Evolutionary conservation across 768 basidiomycete species (phyloP).

Genomic region (Phylloporus sp.): DNA sequence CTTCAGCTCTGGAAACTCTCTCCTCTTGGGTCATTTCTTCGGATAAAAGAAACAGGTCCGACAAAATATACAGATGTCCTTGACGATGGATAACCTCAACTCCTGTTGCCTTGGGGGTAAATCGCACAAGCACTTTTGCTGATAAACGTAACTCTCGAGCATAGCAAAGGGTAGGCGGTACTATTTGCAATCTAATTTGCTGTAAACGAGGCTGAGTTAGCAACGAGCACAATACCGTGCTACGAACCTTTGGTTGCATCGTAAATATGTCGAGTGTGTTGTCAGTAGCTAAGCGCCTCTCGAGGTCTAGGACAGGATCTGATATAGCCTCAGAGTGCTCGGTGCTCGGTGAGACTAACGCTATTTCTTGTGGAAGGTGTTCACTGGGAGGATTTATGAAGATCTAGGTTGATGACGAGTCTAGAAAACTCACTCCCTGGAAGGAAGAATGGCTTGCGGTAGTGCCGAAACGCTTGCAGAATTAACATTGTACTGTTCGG

Average conservation of each 20-base stretch:
- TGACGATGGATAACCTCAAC: constrained; percentile 67
- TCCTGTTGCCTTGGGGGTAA: constrained; percentile 74
- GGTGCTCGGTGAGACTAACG: constrained; percentile 49
- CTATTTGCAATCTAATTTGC: constrained; percentile 90
- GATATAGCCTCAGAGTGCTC: constrained; percentile 49
- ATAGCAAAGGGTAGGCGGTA: constrained; percentile 74
- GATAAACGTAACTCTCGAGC: constrained; percentile 73
- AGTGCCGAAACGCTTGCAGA: constrained; percentile 50
- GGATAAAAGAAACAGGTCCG: constrained; percentile 88
- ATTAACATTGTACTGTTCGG: constrained; percentile 21
- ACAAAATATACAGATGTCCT: constrained; percentile 86
- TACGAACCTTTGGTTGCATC: constrained; percentile 81
- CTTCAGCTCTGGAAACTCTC: constrained; percentile 41
- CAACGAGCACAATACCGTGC: background rate
- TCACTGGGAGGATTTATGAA: constrained; percentile 38
- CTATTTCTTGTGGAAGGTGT: constrained; percentile 58
- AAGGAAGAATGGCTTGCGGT: constrained; percentile 47
- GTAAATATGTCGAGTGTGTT: constrained; percentile 91
- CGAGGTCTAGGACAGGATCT: constrained; percentile 72
- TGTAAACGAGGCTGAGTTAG: constrained; percentile 30
- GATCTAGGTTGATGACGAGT: background rate
- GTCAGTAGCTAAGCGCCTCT: constrained; percentile 71
- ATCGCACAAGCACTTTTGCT: constrained; percentile 65
- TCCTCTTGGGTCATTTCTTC: constrained; percentile 78
- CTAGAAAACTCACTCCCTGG: constrained; percentile 48